Evolutionary conservation across 768 basidiomycete species (phyloP).

Genomic region (Collybiopsis luxurians): DNA sequence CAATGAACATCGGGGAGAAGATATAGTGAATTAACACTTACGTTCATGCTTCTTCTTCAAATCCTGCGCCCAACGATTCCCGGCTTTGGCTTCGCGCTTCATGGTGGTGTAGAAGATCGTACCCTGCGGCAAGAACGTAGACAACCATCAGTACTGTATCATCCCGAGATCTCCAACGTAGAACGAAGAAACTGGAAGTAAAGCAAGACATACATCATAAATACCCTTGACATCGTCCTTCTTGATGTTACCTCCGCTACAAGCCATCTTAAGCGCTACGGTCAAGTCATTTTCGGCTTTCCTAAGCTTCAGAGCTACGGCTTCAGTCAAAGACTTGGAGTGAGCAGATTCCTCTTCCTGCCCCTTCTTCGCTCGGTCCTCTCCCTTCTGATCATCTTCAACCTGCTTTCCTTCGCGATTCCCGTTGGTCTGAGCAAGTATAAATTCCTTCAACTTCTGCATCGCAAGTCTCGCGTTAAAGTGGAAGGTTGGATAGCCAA

Average conservation of each 20-base stretch:
- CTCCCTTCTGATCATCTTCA: no score
- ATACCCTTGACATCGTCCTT: not conserved
- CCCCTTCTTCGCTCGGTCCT: no score
- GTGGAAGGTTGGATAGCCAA: conserved; percentile 2
- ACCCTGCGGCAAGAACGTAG: not conserved
- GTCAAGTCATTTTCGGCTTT: no score
- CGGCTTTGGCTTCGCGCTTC: not conserved
- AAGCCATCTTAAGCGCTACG: not conserved
- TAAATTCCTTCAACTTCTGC: not conserved
- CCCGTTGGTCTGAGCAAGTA: not conserved
- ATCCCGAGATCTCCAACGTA: not conserved
- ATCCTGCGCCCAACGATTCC: not conserved
- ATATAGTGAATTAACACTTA: not conserved
- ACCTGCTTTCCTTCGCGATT: no score
- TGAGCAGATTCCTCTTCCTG: no score
- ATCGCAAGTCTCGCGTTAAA: not conserved
- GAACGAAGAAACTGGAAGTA: not conserved
- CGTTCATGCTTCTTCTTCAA: not conserved
- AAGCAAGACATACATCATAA: not conserved
- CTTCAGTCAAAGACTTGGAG: no score
- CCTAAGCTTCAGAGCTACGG: no score
- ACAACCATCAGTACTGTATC: not conserved
- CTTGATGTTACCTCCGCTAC: not conserved
- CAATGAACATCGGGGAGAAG: no score
- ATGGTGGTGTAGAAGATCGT: not conserved